Evolutionary conservation across 2,329 filamentous ascomycete species (phyloP), one percentile per base, ranked within the genome.

Genomic region (Sphaerulina musiva): DNA sequence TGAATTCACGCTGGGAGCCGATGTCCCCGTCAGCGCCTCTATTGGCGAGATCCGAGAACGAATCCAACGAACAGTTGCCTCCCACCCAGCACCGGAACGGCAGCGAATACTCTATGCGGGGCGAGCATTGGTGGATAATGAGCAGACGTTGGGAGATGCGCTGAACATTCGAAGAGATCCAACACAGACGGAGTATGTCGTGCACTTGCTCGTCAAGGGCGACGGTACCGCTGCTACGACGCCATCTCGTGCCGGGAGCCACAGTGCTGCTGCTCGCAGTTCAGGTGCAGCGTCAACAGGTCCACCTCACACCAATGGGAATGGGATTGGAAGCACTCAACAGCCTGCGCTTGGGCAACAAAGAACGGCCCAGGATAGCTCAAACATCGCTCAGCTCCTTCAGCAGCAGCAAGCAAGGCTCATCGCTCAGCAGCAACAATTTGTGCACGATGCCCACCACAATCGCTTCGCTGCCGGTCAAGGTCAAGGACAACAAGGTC

Each of bases 21-120:
- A 56, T 29, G 47, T 70, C 23, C 51, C 61, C 61, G 46, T 64
- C 40, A 51, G 51, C 23, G 72, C 70, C 2, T 82, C 77, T 2
- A 67, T 85, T 46, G 73, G 68, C 17, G 71, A 76, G 47, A 69
- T 85, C n/a, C 80, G 80, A 59, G 63, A 71, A 42, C 74, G 70
- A 51, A 78, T 85, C 52, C 72, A 76, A 45, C 64, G 76, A 54
- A 68, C 72, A 8, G 66, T 82, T n/a, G 72, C 77, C 7, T 70
- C 70, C 31, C 70, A 71, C 51, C 76, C 78, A 32, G 48, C 68
- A 7, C 71, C 75, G 0, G 66, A 72, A 14, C 66, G 72, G 42
- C 81, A 84, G 69, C 74, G 80, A 42, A 66, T 85, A 54, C 82
- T 84, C 17, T 83, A 82, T 60, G 70, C 74, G 47, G 82, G 82